Conservation (phyloP, 2,329 filamentous ascomycete species). For the Teratosphaeria zuluensis region DNA sequence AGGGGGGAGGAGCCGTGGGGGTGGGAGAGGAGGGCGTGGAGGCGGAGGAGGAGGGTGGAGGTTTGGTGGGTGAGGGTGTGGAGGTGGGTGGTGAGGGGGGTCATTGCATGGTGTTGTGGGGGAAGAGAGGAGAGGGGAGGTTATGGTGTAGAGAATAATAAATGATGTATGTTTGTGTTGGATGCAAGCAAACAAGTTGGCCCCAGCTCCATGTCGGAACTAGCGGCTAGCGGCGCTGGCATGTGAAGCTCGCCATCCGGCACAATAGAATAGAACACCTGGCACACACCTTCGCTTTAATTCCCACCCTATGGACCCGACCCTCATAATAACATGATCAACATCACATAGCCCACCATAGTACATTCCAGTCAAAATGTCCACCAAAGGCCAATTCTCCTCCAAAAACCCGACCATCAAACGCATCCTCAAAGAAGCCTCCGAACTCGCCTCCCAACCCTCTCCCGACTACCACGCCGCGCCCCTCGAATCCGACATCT, state of each 20-base stretch:
- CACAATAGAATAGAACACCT: not conserved
- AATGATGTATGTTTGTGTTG: not conserved
- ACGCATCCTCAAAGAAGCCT: conserved; percentile 83
- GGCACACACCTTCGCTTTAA: not conserved
- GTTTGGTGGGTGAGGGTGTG: not conserved
- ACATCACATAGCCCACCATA: not conserved
- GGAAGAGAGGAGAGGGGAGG: not conserved
- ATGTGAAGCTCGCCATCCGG: not conserved
- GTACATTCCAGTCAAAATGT: conserved; percentile 20
- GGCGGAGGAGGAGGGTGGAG: conserved; percentile 9
- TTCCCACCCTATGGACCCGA: not conserved
- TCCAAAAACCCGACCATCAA: conserved; percentile 75
- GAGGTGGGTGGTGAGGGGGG: not conserved
- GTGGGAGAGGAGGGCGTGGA: conserved; percentile 26
- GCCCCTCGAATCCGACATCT: conserved; percentile 80
- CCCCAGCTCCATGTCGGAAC: not conserved
- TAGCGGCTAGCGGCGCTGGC: not conserved
- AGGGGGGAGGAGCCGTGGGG: conserved; percentile 31
- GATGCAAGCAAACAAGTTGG: no score
- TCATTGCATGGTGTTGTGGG: no score
- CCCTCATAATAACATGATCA: not conserved
- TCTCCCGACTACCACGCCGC: conserved; percentile 77
- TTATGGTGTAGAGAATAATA: not conserved
- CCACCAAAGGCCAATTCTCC: conserved; percentile 45
- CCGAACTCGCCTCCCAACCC: conserved; percentile 70